Percentiles rank a stretch among this genome's conserved stretches.
These are phyloP conservation scores for Antrodiella citrinella DNA, from an alignment of 768 basidiomycete genomes.

Conservation along the genomic window DNA sequence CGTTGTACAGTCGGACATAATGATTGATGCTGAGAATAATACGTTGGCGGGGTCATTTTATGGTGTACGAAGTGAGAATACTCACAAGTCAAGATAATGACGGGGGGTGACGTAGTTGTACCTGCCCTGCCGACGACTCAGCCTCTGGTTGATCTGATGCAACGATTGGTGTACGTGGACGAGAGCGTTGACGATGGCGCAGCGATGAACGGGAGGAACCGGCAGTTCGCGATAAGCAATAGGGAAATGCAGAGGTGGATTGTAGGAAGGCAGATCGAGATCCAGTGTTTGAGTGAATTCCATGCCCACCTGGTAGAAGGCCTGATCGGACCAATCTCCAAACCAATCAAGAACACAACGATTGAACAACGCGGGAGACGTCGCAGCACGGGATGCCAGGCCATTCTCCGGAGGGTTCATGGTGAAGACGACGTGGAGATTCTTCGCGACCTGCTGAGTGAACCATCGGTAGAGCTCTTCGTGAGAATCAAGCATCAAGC, in stretches of 20 bases:
- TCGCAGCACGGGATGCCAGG: constrained; percentile 90
- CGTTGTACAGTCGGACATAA: constrained; percentile 89
- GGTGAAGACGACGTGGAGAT: constrained; percentile 97
- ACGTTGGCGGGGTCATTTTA: no score
- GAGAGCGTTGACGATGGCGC: constrained; percentile 87
- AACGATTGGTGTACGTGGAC: constrained; percentile 88
- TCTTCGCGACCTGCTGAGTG: constrained; percentile 95
- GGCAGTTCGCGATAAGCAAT: constrained; percentile 77
- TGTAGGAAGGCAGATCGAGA: constrained; percentile 79
- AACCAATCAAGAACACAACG: constrained; percentile 99
- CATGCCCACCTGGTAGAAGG: constrained; percentile 95
- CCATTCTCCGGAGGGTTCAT: constrained; percentile 99
- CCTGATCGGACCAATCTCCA: constrained; percentile 98
- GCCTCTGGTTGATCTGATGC: constrained; percentile 80
- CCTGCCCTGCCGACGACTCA: constrained; percentile 89
- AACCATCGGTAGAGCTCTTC: constrained; percentile 99
- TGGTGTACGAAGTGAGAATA: constrained; percentile 14
- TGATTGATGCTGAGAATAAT: constrained; percentile 74
- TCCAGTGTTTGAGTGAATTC: constrained; percentile 95
- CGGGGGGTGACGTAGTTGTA: constrained; percentile 96
- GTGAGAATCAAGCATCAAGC: constrained; percentile 94
- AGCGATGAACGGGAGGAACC: constrained; percentile 84
- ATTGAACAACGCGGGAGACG: constrained; percentile 97
- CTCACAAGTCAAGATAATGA: constrained; percentile 98
- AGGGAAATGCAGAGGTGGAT: constrained; percentile 77